These are phyloP conservation scores for Stropharia rugosoannulata DNA, from an alignment of 768 basidiomycete species.

Conservation along the genomic window DNA sequence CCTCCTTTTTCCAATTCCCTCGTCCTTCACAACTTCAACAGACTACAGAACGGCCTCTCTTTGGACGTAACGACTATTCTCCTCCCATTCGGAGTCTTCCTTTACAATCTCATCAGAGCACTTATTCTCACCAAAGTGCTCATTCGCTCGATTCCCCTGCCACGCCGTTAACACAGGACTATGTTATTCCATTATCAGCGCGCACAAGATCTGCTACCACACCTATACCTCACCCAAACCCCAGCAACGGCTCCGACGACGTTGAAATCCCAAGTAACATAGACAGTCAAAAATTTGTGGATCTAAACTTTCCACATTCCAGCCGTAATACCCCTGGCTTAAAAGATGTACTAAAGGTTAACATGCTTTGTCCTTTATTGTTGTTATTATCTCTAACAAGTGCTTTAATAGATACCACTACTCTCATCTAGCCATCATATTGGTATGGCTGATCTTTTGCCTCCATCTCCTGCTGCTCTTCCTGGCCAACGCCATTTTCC, in stretches of 20 bases:
- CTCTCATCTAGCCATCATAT: constrained; percentile 69
- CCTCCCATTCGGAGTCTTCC: constrained; percentile 1
- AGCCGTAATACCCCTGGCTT: constrained; percentile 51
- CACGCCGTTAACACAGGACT: constrained; percentile 18
- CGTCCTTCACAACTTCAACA: neutral
- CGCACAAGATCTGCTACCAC: constrained; percentile 44
- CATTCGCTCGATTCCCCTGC: constrained; percentile 52
- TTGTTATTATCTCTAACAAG: neutral
- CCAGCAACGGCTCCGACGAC: neutral
- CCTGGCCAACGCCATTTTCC: constrained; percentile 36
- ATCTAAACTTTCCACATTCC: constrained; percentile 1
- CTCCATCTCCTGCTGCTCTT: constrained; percentile 55
- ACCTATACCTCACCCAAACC: constrained; percentile 25
- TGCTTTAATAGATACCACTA: constrained; percentile 51
- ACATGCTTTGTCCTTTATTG: neutral
- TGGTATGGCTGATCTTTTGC: constrained; percentile 66
- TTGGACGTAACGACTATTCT: neutral
- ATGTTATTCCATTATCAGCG: constrained; percentile 32
- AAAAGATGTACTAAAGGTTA: constrained; percentile 74
- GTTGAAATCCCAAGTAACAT: constrained; percentile 1
- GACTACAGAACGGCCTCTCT: neutral
- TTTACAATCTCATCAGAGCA: constrained; percentile 47
- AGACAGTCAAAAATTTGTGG: constrained; percentile 10
- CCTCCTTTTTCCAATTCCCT: constrained; percentile 35
- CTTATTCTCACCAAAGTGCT: constrained; percentile 61